Evolutionary conservation across 1,284 basidiomycete species (phyloP).

Genomic region (Vanrija sp.): DNA sequence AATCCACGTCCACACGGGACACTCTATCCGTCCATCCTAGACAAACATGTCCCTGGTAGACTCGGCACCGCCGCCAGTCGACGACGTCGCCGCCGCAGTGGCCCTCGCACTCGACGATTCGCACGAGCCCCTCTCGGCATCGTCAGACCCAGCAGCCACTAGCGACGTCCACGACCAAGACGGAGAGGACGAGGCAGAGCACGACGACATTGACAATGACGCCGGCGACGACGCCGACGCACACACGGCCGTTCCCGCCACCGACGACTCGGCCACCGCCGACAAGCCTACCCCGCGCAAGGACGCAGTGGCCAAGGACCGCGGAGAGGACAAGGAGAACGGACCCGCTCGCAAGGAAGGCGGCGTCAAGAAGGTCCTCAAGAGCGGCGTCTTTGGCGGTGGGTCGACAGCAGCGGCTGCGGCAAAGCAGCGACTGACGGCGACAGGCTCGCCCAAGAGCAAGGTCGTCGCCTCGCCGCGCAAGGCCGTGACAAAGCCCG

Average conservation of each 20-base stretch:
- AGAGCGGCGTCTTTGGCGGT: conserved; percentile 45
- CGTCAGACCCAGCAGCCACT: neutral
- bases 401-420: conserved; percentile 9
- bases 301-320: neutral
- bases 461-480: conserved; percentile 3
- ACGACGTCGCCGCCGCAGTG: neutral
- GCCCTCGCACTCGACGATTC: no score
- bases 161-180: neutral
- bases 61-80: neutral
- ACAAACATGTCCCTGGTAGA: conserved; percentile 2
- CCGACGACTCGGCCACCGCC: neutral
- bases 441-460: neutral
- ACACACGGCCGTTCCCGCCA: neutral
- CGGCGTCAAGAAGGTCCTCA: conserved; percentile 42
- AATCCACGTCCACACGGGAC: neutral
- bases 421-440: neutral
- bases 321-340: conserved; percentile 10
- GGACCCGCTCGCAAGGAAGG: conserved; percentile 14
- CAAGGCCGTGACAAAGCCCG: conserved; percentile 7
- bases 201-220: neutral
- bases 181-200: no score
- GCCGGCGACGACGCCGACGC: no score
- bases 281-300: conserved; percentile 2
- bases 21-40: neutral
- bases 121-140: neutral